Evolutionary conservation across 2,329 filamentous ascomycete species (phyloP).

Genomic region (Penicillium sclerotigenum): DNA sequence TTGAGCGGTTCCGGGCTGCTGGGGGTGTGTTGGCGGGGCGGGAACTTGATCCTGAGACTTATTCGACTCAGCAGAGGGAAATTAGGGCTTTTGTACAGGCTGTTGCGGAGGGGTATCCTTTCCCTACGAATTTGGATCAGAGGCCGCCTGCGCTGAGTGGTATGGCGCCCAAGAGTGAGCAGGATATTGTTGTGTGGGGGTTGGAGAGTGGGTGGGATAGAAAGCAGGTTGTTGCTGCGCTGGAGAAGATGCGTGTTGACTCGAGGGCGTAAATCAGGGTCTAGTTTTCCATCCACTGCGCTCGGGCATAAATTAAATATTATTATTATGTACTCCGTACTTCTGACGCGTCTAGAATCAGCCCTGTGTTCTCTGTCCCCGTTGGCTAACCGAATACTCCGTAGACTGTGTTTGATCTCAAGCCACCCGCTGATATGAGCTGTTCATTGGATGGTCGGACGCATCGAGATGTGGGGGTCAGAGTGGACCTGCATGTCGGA

Average conservation of each 20-base stretch:
- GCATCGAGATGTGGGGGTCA: neutral
- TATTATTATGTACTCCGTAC: neutral
- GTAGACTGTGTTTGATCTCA: neutral
- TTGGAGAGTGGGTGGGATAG: conserved; percentile 44
- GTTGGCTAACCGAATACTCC: neutral
- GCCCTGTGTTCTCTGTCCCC: neutral
- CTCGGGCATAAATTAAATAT: neutral
- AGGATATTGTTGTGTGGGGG: conserved; percentile 49
- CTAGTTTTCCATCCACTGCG: neutral
- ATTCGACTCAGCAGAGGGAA: conserved; percentile 32
- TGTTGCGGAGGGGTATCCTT: conserved; percentile 59
- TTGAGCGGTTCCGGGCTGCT: conserved; percentile 47
- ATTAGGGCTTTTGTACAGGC: conserved; percentile 50
- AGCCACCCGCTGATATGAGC: neutral
- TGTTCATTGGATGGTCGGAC: conserved; percentile 1
- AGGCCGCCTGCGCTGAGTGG: conserved; percentile 55
- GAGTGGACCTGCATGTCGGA: conserved; percentile 3
- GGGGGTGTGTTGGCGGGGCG: conserved; percentile 18
- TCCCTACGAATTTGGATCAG: conserved; percentile 60
- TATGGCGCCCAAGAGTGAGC: conserved; percentile 61
- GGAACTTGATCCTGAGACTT: conserved; percentile 10
- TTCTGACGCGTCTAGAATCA: neutral
- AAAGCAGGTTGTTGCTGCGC: conserved; percentile 40
- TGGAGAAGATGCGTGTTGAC: conserved; percentile 41
- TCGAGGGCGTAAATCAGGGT: conserved; percentile 19